Evolutionary conservation across 768 basidiomycete genomes (phyloP).

Genomic region (Sarcomyxa edulis): DNA sequence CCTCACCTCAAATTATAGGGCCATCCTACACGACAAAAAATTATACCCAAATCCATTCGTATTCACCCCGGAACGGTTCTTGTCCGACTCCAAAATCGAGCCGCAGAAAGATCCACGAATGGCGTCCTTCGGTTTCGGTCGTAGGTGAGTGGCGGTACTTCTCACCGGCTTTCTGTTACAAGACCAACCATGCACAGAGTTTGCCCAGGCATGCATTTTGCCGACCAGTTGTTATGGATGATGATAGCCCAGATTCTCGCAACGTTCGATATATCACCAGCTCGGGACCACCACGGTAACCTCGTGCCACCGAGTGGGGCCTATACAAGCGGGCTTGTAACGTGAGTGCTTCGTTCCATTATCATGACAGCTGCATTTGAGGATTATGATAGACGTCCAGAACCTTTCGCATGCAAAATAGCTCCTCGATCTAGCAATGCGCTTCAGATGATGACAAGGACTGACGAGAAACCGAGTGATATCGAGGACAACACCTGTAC

Average conservation of each 20-base stretch:
- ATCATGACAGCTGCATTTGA: conserved; percentile 1
- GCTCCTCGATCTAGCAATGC: conserved; percentile 27
- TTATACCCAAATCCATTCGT: conserved; percentile 3
- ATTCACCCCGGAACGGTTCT: conserved; percentile 4
- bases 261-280: conserved; percentile 31
- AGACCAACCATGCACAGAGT: too few species aligned
- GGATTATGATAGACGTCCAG: conserved; percentile 27
- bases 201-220: conserved; percentile 41
- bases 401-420: conserved; percentile 34
- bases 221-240: conserved; percentile 37
- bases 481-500: too few species aligned
- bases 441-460: conserved; percentile 23
- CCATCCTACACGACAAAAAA: conserved; percentile 4
- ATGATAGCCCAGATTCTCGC: conserved; percentile 32
- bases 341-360: too few species aligned
- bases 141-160: too few species aligned
- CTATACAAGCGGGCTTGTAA: conserved; percentile 28
- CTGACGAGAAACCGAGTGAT: too few species aligned
- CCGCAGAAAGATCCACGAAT: too few species aligned
- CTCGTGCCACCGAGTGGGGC: conserved; percentile 26
- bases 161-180: too few species aligned
- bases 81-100: too few species aligned
- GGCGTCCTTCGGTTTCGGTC: conserved; percentile 8
- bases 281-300: conserved; percentile 28
- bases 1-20: too few species aligned